Percentiles rank a stretch among this genome's conserved stretches.
Conservation (phyloP, 202 grass and related monocot species). For the Schoenoplectus tabernaemontani region DNA sequence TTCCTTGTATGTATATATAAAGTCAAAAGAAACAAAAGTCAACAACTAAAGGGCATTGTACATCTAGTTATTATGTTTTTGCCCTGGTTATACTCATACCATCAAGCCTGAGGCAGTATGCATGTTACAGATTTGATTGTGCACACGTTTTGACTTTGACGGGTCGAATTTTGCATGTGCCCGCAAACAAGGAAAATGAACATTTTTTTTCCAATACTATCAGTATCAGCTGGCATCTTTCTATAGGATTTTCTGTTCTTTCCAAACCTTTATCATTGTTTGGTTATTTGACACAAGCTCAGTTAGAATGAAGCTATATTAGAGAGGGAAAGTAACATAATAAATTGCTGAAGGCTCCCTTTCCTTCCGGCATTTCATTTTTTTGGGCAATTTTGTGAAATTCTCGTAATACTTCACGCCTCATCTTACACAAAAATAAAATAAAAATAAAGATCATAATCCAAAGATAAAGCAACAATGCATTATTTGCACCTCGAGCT, state of each 20-base stretch:
- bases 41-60: neutral
- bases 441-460: neutral
- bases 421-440: neutral
- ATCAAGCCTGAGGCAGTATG: neutral
- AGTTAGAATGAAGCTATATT: neutral
- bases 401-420: neutral
- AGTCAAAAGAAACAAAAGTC: neutral
- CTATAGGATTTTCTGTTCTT: neutral
- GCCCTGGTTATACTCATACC: neutral
- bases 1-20: conserved; percentile 22
- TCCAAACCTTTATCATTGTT: neutral
- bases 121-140: neutral
- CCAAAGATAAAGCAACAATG: neutral
- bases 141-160: neutral
- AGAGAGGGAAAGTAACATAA: neutral
- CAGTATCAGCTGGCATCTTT: neutral
- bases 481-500: neutral
- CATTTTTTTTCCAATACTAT: neutral
- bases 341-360: neutral
- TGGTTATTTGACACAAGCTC: neutral
- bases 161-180: conserved; percentile 3
- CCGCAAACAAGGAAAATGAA: neutral
- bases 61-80: neutral
- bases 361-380: neutral
- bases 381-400: neutral